Percentiles rank a stretch among this genome's conserved stretches.
Evolutionary conservation across 2,329 filamentous ascomycete species (phyloP).

Genomic region (Sporothrix pallida): DNA sequence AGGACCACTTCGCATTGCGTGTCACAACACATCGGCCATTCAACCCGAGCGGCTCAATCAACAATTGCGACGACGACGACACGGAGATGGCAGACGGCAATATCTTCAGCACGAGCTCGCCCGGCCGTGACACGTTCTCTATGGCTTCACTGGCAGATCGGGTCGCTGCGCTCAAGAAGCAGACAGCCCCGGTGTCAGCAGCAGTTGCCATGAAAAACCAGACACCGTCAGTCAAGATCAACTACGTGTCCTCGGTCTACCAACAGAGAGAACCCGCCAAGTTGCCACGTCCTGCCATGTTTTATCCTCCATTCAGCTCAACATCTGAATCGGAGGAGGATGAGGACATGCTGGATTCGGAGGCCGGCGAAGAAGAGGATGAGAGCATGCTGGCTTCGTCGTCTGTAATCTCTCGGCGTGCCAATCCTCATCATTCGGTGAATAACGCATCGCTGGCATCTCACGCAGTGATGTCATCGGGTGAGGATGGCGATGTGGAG

Average conservation of each 20-base stretch:
- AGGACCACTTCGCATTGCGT: conserved; percentile 67
- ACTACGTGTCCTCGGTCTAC: conserved; percentile 53
- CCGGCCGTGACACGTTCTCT: conserved; percentile 32
- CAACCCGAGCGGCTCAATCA: conserved; percentile 38
- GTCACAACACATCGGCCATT: conserved; percentile 57
- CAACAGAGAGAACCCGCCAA: conserved; percentile 54
- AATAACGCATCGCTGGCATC: conserved; percentile 48
- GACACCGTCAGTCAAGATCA: conserved; percentile 47
- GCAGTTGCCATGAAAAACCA: conserved; percentile 26
- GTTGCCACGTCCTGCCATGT: conserved; percentile 60
- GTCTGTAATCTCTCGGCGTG: conserved; percentile 45
- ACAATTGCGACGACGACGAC: not conserved
- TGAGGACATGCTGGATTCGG: conserved; percentile 42
- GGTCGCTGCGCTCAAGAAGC: conserved; percentile 44
- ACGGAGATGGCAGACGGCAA: not conserved
- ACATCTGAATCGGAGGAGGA: conserved; percentile 44
- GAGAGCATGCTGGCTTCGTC: conserved; percentile 43
- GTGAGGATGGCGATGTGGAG: conserved; percentile 46
- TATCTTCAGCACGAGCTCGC: conserved; percentile 27
- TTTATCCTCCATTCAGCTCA: conserved; percentile 55
- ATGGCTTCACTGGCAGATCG: conserved; percentile 52
- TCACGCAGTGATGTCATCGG: conserved; percentile 47
- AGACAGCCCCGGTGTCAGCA: conserved; percentile 31
- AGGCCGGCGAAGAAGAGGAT: conserved; percentile 45
- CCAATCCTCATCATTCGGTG: conserved; percentile 50